Evolutionary conservation across 129 eudicot species (phyloP).

Genomic region (Flaveria sonorensis): DNA sequence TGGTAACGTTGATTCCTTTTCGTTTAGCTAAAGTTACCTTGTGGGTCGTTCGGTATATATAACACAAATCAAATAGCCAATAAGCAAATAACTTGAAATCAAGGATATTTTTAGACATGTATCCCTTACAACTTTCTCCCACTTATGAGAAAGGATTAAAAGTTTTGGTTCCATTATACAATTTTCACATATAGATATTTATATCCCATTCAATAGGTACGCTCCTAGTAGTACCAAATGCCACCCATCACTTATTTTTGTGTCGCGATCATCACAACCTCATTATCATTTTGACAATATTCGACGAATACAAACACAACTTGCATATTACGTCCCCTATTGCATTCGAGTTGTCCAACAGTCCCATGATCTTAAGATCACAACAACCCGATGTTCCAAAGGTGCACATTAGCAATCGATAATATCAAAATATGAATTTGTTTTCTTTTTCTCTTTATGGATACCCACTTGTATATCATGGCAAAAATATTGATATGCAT

Average conservation of each 20-base stretch:
- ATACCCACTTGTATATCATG: neutral
- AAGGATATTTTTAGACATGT: neutral
- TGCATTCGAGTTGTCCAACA: conserved; percentile 20
- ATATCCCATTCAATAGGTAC: conserved; percentile 18
- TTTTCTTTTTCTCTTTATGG: conserved; percentile 3
- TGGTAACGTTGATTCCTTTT: too few species aligned
- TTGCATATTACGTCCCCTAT: conserved; percentile 36
- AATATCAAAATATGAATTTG: neutral
- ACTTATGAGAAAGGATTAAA: neutral
- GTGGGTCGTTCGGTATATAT: too few species aligned
- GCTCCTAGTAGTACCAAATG: conserved; percentile 27
- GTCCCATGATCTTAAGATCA: conserved; percentile 26
- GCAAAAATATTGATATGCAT: neutral
- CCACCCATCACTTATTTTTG: conserved; percentile 38
- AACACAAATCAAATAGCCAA: too few species aligned
- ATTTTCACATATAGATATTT: neutral
- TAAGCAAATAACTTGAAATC: too few species aligned
- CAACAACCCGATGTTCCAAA: conserved; percentile 3
- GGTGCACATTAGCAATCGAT: neutral
- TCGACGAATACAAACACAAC: conserved; percentile 42
- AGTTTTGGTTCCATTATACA: neutral
- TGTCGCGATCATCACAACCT: conserved; percentile 41
- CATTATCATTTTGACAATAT: conserved; percentile 40
- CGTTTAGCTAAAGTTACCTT: too few species aligned
- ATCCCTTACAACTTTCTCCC: neutral